A percentile compares a stretch with the other conserved stretches of the same genome.
Conservation (phyloP, 805 yeast species). For the Naumovozyma dairenensis region DNA sequence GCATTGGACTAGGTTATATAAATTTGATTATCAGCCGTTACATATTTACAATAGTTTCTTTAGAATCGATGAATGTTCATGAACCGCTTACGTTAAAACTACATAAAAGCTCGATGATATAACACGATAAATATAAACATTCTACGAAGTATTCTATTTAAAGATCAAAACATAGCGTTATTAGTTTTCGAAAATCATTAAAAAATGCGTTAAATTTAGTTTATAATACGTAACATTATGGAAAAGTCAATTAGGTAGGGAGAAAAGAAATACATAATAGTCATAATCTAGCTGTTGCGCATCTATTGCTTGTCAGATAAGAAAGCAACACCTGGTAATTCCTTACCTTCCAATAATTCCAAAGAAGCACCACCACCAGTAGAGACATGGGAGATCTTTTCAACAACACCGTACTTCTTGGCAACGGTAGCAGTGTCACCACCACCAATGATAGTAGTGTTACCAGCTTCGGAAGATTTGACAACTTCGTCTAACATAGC, state of each 20-base stretch:
- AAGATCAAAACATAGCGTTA: too few species aligned
- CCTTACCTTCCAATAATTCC: constrained; percentile 98
- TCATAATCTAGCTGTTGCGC: neutral
- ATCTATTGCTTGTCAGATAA: constrained; percentile 58
- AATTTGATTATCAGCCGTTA: too few species aligned
- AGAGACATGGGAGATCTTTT: constrained; percentile 94
- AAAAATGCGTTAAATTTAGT: too few species aligned
- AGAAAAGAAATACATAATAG: neutral
- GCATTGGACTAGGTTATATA: too few species aligned
- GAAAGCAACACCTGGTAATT: constrained; percentile 94
- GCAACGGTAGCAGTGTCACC: constrained; percentile 99
- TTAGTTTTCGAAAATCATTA: too few species aligned
- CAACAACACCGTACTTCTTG: constrained; percentile 95
- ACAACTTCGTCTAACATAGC: constrained; percentile 82
- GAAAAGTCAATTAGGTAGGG: neutral
- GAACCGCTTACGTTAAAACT: too few species aligned
- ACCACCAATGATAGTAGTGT: constrained; percentile 93
- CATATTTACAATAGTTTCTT: too few species aligned
- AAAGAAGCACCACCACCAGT: constrained; percentile 99
- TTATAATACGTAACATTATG: too few species aligned
- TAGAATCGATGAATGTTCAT: too few species aligned
- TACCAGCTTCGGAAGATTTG: constrained; percentile 75
- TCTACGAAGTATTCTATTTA: too few species aligned
- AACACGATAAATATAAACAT: too few species aligned
- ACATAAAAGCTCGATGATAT: too few species aligned